phyloP scores from a whole-genome alignment of 495 filamentous ascomycete species.

The Pyronema domesticum region DNA sequence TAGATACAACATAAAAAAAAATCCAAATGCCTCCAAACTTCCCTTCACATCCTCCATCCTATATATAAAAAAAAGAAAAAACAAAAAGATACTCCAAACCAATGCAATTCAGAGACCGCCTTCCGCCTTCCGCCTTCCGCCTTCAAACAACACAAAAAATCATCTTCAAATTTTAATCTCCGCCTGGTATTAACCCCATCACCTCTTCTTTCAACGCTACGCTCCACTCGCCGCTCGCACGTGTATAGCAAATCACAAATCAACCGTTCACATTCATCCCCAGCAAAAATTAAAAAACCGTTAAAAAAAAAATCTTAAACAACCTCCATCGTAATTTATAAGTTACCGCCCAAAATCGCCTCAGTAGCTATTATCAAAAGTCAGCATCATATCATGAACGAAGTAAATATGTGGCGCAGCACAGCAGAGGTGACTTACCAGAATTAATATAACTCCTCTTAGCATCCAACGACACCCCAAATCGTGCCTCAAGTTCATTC shows the following conservation, averaged over 20 bases:
- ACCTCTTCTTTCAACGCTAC: neutral
- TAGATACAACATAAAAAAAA: neutral
- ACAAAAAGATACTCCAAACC: conserved; percentile 22
- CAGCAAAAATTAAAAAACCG: neutral
- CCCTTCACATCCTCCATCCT: too few species aligned
- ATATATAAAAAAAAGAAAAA: conserved; percentile 13
- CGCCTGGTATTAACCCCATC: neutral
- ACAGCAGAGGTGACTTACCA: conserved; percentile 38
- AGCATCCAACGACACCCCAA: conserved; percentile 60
- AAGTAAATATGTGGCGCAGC: neutral
- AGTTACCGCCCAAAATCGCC: conserved; percentile 51
- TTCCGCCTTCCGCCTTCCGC: neutral
- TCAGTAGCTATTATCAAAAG: conserved; percentile 41
- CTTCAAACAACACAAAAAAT: neutral
- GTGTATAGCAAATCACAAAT: neutral
- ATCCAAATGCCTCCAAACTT: too few species aligned
- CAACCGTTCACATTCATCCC: conserved; percentile 7
- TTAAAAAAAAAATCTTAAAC: conserved; percentile 1
- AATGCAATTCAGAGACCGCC: conserved; percentile 21
- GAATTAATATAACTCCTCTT: conserved; percentile 84
- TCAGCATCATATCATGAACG: conserved; percentile 26
- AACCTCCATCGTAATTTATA: conserved; percentile 28
- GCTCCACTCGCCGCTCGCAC: neutral
- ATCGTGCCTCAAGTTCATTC: conserved; percentile 73
- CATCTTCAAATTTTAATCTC: neutral